Percentiles rank a stretch among this genome's conserved stretches.
phyloP scores from a whole-genome alignment of 1,139 yeast genomes.

The Yamadazyma diddensiae region DNA sequence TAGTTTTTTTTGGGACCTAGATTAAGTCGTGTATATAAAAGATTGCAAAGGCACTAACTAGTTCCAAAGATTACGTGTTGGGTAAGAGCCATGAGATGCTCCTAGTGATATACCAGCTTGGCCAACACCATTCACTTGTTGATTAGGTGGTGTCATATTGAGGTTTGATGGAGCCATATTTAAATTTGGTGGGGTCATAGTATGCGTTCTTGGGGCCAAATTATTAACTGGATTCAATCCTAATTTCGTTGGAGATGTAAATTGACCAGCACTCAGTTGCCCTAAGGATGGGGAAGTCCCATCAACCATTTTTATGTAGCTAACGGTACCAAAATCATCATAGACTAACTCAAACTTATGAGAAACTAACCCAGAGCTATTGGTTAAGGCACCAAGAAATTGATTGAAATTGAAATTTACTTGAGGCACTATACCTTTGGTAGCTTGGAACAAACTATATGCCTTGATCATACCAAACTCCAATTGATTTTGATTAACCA shows the following conservation, averaged over 20 bases:
- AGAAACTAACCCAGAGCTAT: conserved; percentile 15
- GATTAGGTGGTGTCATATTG: neutral
- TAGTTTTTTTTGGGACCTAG: too few species aligned
- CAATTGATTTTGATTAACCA: conserved; percentile 30
- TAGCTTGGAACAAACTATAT: conserved; percentile 30
- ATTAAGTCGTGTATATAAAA: too few species aligned
- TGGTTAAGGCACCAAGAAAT: conserved; percentile 38
- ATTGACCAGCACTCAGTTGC: neutral
- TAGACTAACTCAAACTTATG: conserved; percentile 43
- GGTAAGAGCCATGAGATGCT: neutral
- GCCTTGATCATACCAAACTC: conserved; percentile 41
- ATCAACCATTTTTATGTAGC: conserved; percentile 34
- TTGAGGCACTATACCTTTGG: conserved; percentile 26
- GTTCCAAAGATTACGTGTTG: conserved; percentile 1
- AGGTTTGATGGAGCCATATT: too few species aligned
- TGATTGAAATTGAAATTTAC: conserved; percentile 37
- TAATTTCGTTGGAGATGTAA: neutral
- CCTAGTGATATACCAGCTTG: conserved; percentile 1
- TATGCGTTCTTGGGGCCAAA: too few species aligned
- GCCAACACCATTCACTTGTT: neutral
- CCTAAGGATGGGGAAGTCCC: conserved; percentile 5
- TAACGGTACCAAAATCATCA: conserved; percentile 48
- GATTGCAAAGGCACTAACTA: too few species aligned
- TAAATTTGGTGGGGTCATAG: too few species aligned
- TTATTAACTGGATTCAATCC: too few species aligned